Percentiles rank a stretch among this genome's conserved stretches.
These are phyloP conservation scores for Mortierella claussenii DNA, from an alignment of 192 early-diverging fungal species.

Conservation along the genomic window DNA sequence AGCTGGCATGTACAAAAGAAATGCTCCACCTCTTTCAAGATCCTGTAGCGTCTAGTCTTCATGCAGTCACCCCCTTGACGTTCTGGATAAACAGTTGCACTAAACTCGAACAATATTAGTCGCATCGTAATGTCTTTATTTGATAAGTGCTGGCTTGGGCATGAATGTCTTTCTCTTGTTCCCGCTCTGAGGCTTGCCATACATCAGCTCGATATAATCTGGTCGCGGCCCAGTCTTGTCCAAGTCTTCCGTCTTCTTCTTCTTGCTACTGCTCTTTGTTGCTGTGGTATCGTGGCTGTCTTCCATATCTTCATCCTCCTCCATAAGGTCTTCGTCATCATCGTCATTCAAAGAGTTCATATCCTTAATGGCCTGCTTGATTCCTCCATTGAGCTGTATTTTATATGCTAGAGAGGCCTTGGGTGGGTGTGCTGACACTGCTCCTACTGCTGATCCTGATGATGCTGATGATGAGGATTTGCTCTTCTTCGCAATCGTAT, in stretches of 20 bases:
- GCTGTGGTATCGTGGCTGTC: not conserved
- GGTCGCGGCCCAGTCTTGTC: constrained; percentile 45
- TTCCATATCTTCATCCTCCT: constrained; percentile 37
- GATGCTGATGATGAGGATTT: no score
- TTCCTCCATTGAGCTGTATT: constrained; percentile 46
- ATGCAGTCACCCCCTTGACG: no score
- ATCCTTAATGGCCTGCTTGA: constrained; percentile 48
- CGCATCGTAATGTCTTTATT: no score
- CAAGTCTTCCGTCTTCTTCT: constrained; percentile 29
- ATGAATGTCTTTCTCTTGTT: constrained; percentile 49
- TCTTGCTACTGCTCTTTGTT: not conserved
- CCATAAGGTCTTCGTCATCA: constrained; percentile 18
- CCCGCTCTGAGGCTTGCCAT: constrained; percentile 33
- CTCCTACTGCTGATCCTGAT: not conserved
- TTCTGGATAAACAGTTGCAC: no score
- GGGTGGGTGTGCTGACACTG: constrained; percentile 26
- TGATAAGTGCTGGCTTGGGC: constrained; percentile 49
- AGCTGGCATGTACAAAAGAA: no score
- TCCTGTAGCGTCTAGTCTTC: no score
- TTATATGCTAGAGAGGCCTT: constrained; percentile 51
- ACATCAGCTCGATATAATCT: constrained; percentile 52
- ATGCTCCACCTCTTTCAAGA: no score
- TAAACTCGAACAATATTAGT: no score
- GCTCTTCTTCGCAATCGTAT: constrained; percentile 34
- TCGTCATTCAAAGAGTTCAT: constrained; percentile 15